Conservation (phyloP, 768 basidiomycete species). For the Collybia mongolica region DNA sequence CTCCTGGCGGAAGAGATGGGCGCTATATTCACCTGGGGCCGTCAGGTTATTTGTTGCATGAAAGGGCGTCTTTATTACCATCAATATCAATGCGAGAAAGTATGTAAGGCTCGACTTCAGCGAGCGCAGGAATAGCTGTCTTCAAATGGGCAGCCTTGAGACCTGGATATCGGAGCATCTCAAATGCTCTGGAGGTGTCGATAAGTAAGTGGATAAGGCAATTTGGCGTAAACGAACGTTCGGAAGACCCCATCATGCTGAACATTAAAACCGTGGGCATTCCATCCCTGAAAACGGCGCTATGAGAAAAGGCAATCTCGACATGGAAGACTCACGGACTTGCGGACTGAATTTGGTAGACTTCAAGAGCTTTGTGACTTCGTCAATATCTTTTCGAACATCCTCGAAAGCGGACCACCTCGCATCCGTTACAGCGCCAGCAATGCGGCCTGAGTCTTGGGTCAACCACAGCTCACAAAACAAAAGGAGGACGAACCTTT, state of each 20-base stretch:
- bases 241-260: conserved; percentile 43
- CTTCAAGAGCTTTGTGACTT: conserved; percentile 35
- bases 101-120: conserved; percentile 45
- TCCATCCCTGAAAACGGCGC: conserved; percentile 30
- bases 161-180: conserved; percentile 62
- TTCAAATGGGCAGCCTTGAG: conserved; percentile 44
- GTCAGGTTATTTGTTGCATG: not conserved
- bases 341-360: conserved; percentile 41
- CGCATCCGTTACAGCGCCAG: conserved; percentile 43
- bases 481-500: conserved; percentile 44
- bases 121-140: conserved; percentile 47
- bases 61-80: conserved; percentile 37
- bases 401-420: conserved; percentile 40
- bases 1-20: conserved; percentile 67
- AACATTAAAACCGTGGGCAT: conserved; percentile 38
- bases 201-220: not conserved
- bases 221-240: conserved; percentile 29
- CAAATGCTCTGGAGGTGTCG: conserved; percentile 58
- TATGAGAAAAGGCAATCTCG: not conserved
- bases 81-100: conserved; percentile 68
- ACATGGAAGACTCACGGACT: conserved; percentile 17
- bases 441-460: conserved; percentile 33
- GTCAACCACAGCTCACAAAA: not conserved
- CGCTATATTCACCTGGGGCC: conserved; percentile 55
- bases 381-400: conserved; percentile 29